phyloP scores from a whole-genome alignment of 768 basidiomycete species.

The Calocybe cyanea region DNA sequence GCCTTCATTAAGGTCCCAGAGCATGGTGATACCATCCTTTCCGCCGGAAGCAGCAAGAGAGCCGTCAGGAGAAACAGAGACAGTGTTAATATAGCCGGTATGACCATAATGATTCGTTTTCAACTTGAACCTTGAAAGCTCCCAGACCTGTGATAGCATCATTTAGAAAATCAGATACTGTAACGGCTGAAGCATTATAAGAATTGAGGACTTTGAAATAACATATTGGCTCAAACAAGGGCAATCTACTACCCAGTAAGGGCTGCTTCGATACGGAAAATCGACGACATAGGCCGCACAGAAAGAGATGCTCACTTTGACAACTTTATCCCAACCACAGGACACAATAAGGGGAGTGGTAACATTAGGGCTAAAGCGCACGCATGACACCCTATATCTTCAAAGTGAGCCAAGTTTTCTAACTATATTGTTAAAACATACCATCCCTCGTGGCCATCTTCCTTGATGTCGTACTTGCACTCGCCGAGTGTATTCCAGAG shows the following conservation, averaged over 20 bases:
- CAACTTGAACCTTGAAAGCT: slow-evolving; percentile 99
- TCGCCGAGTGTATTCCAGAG: slow-evolving; percentile 99
- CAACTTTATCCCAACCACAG: slow-evolving; percentile 99
- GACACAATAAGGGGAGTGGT: slow-evolving; percentile 98
- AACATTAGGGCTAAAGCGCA: slow-evolving; percentile 98
- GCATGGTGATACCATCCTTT: slow-evolving; percentile 99
- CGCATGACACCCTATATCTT: slow-evolving; percentile 96
- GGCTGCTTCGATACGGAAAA: no score
- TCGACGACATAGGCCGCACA: not conserved
- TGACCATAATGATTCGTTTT: slow-evolving; percentile 99
- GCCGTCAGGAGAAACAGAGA: slow-evolving; percentile 98
- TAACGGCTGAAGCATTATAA: no score
- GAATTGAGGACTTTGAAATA: no score
- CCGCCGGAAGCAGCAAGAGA: slow-evolving; percentile 98
- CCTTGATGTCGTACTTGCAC: slow-evolving; percentile 98
- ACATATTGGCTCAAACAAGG: no score
- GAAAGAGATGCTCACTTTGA: slow-evolving; percentile 72
- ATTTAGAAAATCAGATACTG: slow-evolving; percentile 15
- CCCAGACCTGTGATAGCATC: slow-evolving; percentile 91
- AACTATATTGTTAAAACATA: slow-evolving; percentile 23
- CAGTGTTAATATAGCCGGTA: slow-evolving; percentile 98
- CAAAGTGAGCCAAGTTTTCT: slow-evolving; percentile 8
- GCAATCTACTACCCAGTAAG: no score
- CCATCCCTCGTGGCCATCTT: slow-evolving; percentile 98
- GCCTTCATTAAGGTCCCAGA: slow-evolving; percentile 99